Percentiles rank a stretch among this genome's conserved stretches.
Evolutionary conservation across 1,284 basidiomycete species (phyloP).

Genomic region (Leccinum pachyderme): DNA sequence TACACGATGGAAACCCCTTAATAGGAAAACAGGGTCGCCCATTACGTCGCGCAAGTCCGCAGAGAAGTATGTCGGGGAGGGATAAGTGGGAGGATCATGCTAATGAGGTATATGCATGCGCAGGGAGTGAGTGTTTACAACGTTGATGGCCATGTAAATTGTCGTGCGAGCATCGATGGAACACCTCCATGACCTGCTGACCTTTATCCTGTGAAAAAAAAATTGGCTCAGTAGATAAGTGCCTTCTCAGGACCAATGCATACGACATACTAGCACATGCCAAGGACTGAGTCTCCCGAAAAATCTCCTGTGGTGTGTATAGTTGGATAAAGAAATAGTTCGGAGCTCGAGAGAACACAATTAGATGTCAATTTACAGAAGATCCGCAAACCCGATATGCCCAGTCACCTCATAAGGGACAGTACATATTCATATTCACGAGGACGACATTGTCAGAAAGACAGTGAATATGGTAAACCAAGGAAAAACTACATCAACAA

Average conservation of each 20-base stretch:
- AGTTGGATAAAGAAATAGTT: too few relatives aligned
- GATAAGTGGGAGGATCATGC: background rate
- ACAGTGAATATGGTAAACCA: background rate
- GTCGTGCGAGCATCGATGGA: conserved; percentile 58
- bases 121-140: conserved; percentile 87
- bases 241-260: too few relatives aligned
- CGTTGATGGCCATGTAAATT: conserved; percentile 77
- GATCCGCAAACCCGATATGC: too few relatives aligned
- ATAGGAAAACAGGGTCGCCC: conserved; percentile 88
- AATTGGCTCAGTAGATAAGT: too few relatives aligned
- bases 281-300: too few relatives aligned
- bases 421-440: too few relatives aligned
- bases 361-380: too few relatives aligned
- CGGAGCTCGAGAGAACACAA: too few relatives aligned
- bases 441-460: background rate
- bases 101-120: conserved; percentile 60
- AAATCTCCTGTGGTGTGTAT: too few relatives aligned
- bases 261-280: too few relatives aligned
- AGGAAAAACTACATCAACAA: background rate
- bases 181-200: too few relatives aligned
- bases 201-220: too few relatives aligned
- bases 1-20: conserved; percentile 77
- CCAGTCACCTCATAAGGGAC: background rate
- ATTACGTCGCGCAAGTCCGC: conserved; percentile 91
- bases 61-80: conserved; percentile 59